Evolutionary conservation across 768 basidiomycete species (phyloP).

Genomic region (Hypsizygus marmoreus): DNA sequence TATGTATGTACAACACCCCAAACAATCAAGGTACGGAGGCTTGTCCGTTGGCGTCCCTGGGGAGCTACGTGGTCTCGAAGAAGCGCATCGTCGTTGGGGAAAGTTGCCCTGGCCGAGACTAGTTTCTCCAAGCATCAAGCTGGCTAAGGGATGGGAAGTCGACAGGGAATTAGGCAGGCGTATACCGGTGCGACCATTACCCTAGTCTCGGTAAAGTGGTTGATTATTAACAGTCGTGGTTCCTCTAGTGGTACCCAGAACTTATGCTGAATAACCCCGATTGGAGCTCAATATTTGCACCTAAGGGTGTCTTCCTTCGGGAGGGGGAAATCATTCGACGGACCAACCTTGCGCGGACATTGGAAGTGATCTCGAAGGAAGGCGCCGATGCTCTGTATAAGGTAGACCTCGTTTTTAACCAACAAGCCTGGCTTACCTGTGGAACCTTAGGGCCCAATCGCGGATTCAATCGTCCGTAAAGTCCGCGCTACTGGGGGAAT

Average conservation of each 20-base stretch:
- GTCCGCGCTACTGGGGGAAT: constrained; percentile 76
- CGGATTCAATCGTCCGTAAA: constrained; percentile 75
- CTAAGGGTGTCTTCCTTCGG: constrained; percentile 64
- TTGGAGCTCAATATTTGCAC: constrained; percentile 85
- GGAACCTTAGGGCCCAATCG: constrained; percentile 67
- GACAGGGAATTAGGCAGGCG: constrained; percentile 74
- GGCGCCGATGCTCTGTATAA: constrained; percentile 86
- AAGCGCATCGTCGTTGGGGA: constrained; percentile 84
- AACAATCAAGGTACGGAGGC: constrained; percentile 68
- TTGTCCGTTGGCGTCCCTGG: constrained; percentile 89
- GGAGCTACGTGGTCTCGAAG: constrained; percentile 84
- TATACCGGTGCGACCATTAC: constrained; percentile 54
- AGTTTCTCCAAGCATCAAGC: constrained; percentile 69
- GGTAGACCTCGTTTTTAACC: constrained; percentile 34
- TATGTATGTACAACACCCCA: constrained; percentile 70
- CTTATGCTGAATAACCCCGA: constrained; percentile 69
- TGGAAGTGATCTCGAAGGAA: constrained; percentile 69
- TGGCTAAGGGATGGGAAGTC: constrained; percentile 83
- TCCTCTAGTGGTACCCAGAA: constrained; percentile 41
- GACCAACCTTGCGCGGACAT: constrained; percentile 75
- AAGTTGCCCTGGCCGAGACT: constrained; percentile 76
- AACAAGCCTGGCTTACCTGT: constrained; percentile 15
- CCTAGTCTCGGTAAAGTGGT: neutral
- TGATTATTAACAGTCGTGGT: neutral
- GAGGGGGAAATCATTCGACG: constrained; percentile 77